Percentiles rank a stretch among this genome's conserved stretches.
Conservation (phyloP, 2,329 filamentous ascomycete genomes). For the Aspergillus oerlinghausenensis region DNA sequence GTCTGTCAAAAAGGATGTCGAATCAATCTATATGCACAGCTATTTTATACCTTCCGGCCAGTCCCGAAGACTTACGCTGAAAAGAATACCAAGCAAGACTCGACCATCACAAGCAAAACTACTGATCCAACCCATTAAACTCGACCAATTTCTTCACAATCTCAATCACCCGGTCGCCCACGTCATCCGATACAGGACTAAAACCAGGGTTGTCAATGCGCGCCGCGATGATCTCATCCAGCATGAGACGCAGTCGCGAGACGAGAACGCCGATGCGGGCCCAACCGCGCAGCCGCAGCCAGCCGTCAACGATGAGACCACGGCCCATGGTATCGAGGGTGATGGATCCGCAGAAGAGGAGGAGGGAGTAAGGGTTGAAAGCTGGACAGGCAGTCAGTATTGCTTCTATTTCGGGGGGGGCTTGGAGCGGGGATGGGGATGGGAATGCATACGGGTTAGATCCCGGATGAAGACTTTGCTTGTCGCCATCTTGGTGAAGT, state of each 20-base stretch:
- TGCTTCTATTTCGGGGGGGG: conserved; percentile 4
- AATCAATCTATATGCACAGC: background rate
- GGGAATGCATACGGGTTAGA: conserved; percentile 64
- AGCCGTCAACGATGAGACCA: conserved; percentile 85
- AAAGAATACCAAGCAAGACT: background rate
- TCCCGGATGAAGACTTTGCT: conserved; percentile 90
- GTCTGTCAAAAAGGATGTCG: background rate
- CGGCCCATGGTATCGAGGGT: conserved; percentile 81
- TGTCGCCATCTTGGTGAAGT: conserved; percentile 88
- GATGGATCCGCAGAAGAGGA: conserved; percentile 83
- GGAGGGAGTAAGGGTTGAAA: conserved; percentile 81
- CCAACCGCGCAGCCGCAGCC: conserved; percentile 84
- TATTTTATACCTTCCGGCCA: background rate
- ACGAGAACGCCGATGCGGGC: conserved; percentile 89
- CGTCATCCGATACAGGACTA: conserved; percentile 42
- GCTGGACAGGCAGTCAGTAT: conserved; percentile 34
- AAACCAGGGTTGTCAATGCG: conserved; percentile 72
- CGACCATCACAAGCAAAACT: conserved; percentile 5
- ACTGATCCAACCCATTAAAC: conserved; percentile 75
- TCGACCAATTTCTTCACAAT: conserved; percentile 78
- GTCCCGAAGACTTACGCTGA: background rate
- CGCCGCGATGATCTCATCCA: conserved; percentile 76
- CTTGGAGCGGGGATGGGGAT: background rate
- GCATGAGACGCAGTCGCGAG: conserved; percentile 73
- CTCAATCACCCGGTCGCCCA: conserved; percentile 57